These are phyloP conservation scores for Trichoderma hamatum DNA, from an alignment of 2,329 filamentous ascomycete species.

Conservation along the genomic window DNA sequence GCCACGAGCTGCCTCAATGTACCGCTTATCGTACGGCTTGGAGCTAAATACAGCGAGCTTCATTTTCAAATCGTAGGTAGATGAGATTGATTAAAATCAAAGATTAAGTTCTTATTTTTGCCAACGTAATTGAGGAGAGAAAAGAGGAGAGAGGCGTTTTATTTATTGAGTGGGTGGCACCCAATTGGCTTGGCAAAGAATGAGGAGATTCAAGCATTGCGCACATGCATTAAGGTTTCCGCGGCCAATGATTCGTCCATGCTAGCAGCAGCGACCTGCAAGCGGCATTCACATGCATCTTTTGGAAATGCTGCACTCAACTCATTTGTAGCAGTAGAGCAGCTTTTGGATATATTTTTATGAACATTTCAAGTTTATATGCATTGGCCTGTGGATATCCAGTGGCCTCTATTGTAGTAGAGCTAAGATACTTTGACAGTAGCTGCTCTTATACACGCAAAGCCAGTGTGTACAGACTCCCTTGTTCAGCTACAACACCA, in stretches of 20 bases:
- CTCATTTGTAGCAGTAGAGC: background rate
- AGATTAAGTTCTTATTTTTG: background rate
- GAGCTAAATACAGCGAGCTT: constrained; percentile 66
- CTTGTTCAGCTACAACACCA: too few relatives aligned
- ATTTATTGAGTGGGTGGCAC: background rate
- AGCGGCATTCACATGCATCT: background rate
- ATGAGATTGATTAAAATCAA: background rate
- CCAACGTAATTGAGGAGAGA: background rate
- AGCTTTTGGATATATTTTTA: background rate
- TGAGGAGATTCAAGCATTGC: constrained; percentile 9
- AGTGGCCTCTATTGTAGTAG: too few relatives aligned
- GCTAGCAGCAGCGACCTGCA: background rate
- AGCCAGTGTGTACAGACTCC: too few relatives aligned
- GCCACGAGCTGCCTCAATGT: constrained; percentile 50
- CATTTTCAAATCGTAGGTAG: constrained; percentile 41
- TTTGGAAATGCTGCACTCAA: too few relatives aligned
- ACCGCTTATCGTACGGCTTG: constrained; percentile 64
- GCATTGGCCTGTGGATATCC: too few relatives aligned
- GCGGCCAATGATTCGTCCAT: constrained; percentile 19
- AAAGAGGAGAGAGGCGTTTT: background rate
- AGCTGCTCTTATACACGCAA: too few relatives aligned
- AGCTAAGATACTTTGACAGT: too few relatives aligned
- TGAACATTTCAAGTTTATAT: too few relatives aligned
- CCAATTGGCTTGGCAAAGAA: constrained; percentile 8
- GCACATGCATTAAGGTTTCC: constrained; percentile 9